Conservation (phyloP, 2,329 filamentous ascomycete species). For the Botrytis cinerea region DNA sequence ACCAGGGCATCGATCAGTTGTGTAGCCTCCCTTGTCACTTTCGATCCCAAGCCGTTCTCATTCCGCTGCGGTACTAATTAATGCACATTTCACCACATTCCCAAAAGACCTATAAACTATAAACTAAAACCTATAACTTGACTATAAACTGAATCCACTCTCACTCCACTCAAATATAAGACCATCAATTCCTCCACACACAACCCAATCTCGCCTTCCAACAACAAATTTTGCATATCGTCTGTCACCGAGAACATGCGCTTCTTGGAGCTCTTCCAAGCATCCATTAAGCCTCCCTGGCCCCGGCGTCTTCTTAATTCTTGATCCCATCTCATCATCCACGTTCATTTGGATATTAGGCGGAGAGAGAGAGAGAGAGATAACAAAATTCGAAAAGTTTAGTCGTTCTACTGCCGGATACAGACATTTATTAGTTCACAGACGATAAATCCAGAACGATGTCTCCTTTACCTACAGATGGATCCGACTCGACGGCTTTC, state of each 20-base stretch:
- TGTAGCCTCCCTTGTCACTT: constrained; percentile 7
- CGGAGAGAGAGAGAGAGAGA: background rate
- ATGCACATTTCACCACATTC: background rate
- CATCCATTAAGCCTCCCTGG: constrained; percentile 32
- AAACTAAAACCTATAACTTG: background rate
- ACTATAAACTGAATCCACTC: constrained; percentile 20
- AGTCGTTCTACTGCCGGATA: background rate
- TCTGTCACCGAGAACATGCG: constrained; percentile 39
- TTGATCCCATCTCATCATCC: constrained; percentile 11
- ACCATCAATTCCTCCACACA: constrained; percentile 20
- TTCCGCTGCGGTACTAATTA: background rate
- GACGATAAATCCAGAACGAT: background rate
- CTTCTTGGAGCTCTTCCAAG: constrained; percentile 29
- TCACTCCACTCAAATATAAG: constrained; percentile 25
- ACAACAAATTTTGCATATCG: constrained; percentile 27
- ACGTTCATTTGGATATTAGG: constrained; percentile 16
- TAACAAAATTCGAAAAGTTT: background rate
- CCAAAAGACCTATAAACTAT: background rate
- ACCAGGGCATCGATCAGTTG: background rate
- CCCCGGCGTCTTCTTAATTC: constrained; percentile 31
- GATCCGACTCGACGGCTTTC: constrained; percentile 2
- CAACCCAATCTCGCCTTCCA: constrained; percentile 24
- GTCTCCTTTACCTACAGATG: constrained; percentile 9
- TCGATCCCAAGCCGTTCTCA: background rate
- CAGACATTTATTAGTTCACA: background rate